These are phyloP conservation scores for Colletotrichum filicis DNA, from an alignment of 2,329 filamentous ascomycete species.

Conservation along the genomic window DNA sequence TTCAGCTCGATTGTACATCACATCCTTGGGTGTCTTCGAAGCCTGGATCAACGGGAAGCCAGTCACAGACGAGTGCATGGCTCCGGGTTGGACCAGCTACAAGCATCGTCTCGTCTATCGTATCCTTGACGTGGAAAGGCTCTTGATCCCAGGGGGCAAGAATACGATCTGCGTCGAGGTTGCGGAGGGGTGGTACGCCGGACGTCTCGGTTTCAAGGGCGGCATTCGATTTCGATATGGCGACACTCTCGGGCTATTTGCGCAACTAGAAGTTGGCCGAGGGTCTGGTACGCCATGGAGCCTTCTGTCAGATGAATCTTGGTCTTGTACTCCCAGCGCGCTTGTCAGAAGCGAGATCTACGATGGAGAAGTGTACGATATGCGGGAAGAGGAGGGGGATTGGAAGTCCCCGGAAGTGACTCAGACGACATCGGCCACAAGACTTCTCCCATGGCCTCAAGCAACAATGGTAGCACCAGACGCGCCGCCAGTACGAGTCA, in stretches of 20 bases:
- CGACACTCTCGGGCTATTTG: background rate
- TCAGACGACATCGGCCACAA: background rate
- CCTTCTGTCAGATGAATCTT: background rate
- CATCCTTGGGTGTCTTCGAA: slow-evolving; percentile 49
- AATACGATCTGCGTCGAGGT: background rate
- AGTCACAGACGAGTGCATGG: slow-evolving; percentile 5
- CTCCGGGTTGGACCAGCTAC: background rate
- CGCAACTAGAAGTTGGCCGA: background rate
- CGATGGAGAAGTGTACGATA: background rate
- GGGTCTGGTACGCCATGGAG: background rate
- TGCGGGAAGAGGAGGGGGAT: background rate
- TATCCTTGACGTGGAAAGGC: background rate
- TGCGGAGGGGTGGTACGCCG: background rate
- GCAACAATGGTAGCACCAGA: background rate
- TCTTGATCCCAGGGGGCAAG: background rate
- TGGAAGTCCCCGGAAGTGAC: background rate
- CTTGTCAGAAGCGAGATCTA: background rate
- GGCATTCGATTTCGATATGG: background rate
- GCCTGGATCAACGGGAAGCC: slow-evolving; percentile 49
- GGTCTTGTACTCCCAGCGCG: background rate
- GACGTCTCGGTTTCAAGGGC: background rate
- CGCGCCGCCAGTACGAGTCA: background rate
- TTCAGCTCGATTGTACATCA: slow-evolving; percentile 47
- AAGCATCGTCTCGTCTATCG: background rate
- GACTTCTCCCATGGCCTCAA: background rate